Percentiles rank a stretch among this genome's conserved stretches.
phyloP scores from a whole-genome alignment of 257 asterid genomes.

The Solanum rostratum region DNA sequence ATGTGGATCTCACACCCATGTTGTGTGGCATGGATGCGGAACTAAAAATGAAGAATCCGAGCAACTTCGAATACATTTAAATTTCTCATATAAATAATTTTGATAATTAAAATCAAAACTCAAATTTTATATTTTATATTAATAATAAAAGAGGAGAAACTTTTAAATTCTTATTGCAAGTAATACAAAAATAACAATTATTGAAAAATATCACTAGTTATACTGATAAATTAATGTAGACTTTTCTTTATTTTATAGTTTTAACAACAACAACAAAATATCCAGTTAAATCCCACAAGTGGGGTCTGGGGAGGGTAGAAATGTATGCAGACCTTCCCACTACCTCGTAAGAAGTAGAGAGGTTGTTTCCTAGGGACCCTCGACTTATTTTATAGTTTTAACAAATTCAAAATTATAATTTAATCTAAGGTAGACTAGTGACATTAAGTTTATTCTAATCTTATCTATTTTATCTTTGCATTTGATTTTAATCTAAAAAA shows the following conservation, averaged over 20 bases:
- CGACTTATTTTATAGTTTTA: not conserved
- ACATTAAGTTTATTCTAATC: too few relatives aligned
- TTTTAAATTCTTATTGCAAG: not conserved
- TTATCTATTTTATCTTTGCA: not conserved
- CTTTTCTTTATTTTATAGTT: not conserved
- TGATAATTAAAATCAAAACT: not conserved
- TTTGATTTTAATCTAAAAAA: not conserved
- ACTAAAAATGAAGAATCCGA: too few relatives aligned
- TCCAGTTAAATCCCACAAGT: too few relatives aligned
- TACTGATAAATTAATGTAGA: not conserved
- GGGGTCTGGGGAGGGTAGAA: too few relatives aligned
- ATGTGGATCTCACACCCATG: too few relatives aligned
- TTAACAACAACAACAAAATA: too few relatives aligned
- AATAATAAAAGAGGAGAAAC: not conserved
- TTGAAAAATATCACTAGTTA: not conserved
- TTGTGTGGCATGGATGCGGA: too few relatives aligned
- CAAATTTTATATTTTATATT: not conserved
- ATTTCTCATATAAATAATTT: not conserved
- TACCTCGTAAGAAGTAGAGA: too few relatives aligned
- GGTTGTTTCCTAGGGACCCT: too few relatives aligned
- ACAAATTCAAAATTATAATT: not conserved
- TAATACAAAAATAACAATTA: not conserved
- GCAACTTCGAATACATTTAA: too few relatives aligned
- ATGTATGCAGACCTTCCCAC: too few relatives aligned
- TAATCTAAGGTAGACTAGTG: not conserved